phyloP scores from a whole-genome alignment of 1,284 basidiomycete species.

The Limonomyces culmigenus region DNA sequence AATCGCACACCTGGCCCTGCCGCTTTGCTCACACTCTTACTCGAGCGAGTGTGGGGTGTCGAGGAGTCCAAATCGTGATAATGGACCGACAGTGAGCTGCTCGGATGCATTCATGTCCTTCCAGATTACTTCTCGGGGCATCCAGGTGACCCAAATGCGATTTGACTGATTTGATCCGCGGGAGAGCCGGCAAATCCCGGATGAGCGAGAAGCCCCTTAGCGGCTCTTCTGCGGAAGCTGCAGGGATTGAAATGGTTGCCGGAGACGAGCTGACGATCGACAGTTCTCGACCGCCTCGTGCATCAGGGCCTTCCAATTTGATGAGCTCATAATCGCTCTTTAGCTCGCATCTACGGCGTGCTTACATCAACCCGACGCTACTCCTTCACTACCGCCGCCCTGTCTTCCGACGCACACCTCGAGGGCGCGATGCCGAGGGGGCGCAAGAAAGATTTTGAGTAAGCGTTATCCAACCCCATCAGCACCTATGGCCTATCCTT shows the following conservation, averaged over 20 bases:
- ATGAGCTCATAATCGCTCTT: neutral
- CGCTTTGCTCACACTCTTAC: neutral
- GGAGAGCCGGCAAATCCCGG: neutral
- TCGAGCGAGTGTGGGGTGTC: conserved; percentile 1
- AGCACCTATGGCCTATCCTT: neutral
- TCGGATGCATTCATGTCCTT: neutral
- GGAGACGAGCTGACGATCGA: neutral
- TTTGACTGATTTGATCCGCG: neutral
- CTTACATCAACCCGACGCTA: neutral
- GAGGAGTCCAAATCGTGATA: too few species aligned
- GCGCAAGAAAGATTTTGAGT: conserved; percentile 37
- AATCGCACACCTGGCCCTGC: conserved; percentile 1
- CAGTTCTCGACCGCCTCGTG: neutral
- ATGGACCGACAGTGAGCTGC: neutral
- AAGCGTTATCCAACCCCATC: neutral
- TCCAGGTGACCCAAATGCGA: neutral
- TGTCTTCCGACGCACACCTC: neutral
- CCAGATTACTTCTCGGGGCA: neutral
- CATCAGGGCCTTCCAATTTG: neutral
- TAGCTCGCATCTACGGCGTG: neutral
- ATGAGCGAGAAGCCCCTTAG: neutral
- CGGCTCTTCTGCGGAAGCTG: neutral
- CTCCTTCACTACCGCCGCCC: neutral
- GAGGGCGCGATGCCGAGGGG: conserved; percentile 33
- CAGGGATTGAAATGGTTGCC: neutral